Evolutionary conservation across 257 asterid species (phyloP), one percentile per base, ranked within the genome.

Genomic region (Plantago elongata): DNA sequence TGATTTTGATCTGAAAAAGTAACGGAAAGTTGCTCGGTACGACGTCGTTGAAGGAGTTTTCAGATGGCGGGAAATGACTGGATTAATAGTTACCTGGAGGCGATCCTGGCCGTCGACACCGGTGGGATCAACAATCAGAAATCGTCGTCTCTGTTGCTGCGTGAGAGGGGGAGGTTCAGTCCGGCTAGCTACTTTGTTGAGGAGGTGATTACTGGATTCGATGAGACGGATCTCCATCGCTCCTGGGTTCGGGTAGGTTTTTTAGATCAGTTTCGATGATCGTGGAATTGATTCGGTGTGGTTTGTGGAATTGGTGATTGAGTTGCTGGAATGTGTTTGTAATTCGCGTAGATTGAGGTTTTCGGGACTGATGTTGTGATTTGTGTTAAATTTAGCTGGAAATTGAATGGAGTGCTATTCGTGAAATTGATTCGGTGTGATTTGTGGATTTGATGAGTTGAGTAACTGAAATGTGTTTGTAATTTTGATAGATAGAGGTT

Each of bases 211-310:
- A 67, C 87, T 62, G 81, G 95, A 48, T 86, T 83, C 78, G 87
- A 86, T 68, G 95, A 86, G 81, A 86, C 95, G 61, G 95, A 81
- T 81, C 92, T 86, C 67, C 92, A 86, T 63, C 92, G 89, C 60
- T 81, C 95, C 22, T 86, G 95, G 95, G 85, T 77, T 57, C 80
- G 87, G 27, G 95, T 86, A 74, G 56, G 83, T 69, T 3, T 22
- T 16, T 54, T 3, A 3, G 15, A 13, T 5, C 14, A 9, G 15
- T 3, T 49, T 3, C 17, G 22, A 4, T 18, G 54, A 15, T 51
- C 56, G 22, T 51, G 34, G 13, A 2, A n/a, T 50, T 14, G 9
- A 4, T 50, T 14, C 1, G 9, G 4, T 34, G 40, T 34, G 40
- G 4, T 34, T 34, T 34, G 40, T 34, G 40, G 8, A 1, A 3